These are phyloP conservation scores for Paxillus ammoniavirescens DNA, from an alignment of 768 basidiomycete genomes.

Conservation along the genomic window DNA sequence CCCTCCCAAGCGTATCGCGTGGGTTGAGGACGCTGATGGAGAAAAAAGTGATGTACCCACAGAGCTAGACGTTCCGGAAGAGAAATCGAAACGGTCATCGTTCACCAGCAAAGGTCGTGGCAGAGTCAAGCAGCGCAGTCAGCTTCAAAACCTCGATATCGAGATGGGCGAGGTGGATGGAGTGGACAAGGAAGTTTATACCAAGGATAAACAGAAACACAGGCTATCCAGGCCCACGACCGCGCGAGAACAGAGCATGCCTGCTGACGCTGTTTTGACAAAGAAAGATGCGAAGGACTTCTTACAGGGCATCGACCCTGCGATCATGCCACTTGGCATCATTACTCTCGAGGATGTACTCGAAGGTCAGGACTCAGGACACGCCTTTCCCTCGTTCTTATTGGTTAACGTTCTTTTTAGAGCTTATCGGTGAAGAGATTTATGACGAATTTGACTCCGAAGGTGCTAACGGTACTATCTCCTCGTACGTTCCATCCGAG, in stretches of 20 bases:
- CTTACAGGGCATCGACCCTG: slow-evolving; percentile 77
- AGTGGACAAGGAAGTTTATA: slow-evolving; percentile 11
- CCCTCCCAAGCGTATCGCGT: slow-evolving; percentile 26
- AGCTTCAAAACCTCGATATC: slow-evolving; percentile 18
- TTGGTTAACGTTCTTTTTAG: slow-evolving; percentile 36
- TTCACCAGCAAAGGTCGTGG: slow-evolving; percentile 13
- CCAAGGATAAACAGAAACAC: slow-evolving; percentile 25
- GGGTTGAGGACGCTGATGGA: slow-evolving; percentile 35
- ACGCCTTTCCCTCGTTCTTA: neutral
- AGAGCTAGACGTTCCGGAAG: slow-evolving; percentile 18
- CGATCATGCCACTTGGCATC: slow-evolving; percentile 83
- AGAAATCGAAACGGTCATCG: slow-evolving; percentile 11
- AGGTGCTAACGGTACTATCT: slow-evolving; percentile 60
- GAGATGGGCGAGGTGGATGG: slow-evolving; percentile 22
- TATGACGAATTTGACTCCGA: slow-evolving; percentile 88
- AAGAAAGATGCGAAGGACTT: slow-evolving; percentile 81
- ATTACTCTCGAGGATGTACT: slow-evolving; percentile 93
- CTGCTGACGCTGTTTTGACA: slow-evolving; percentile 81
- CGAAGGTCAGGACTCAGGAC: slow-evolving; percentile 58
- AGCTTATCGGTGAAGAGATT: slow-evolving; percentile 91
- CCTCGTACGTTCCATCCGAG: slow-evolving; percentile 38
- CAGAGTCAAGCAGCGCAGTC: slow-evolving; percentile 11
- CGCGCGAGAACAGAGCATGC: slow-evolving; percentile 77
- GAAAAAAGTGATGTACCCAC: slow-evolving; percentile 23
- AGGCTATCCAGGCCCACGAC: slow-evolving; percentile 35